Conservation (phyloP, 179 eudicot species). For the Actinidia polygama region DNA sequence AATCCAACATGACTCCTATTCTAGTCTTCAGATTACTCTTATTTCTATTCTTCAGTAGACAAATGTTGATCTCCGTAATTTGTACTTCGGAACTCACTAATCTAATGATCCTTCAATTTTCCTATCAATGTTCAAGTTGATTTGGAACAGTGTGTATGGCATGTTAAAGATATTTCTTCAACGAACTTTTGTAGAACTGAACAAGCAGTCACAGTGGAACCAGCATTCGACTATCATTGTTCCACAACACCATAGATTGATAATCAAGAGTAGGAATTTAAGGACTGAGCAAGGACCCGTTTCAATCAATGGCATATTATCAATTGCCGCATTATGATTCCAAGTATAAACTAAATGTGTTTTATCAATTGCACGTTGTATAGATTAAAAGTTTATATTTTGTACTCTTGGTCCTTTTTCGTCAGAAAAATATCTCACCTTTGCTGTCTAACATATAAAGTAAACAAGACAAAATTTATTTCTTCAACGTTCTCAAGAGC, state of each 20-base stretch:
- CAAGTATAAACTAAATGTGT: background rate
- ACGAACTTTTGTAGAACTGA: background rate
- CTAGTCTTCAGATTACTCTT: too few relatives aligned
- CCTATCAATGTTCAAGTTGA: background rate
- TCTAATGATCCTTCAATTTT: background rate
- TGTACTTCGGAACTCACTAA: background rate
- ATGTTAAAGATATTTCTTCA: conserved; percentile 8
- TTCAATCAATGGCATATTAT: background rate
- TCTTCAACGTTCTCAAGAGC: background rate
- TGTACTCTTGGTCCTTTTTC: background rate
- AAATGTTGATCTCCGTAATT: background rate
- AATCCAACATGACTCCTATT: background rate
- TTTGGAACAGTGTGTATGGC: background rate
- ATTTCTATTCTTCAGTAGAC: too few relatives aligned
- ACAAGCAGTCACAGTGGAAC: background rate
- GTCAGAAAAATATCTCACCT: background rate
- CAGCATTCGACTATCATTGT: background rate
- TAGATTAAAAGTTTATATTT: background rate
- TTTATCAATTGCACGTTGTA: conserved; percentile 7
- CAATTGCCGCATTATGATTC: background rate
- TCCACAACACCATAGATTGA: background rate
- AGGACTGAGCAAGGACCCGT: conserved; percentile 8
- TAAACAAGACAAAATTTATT: background rate
- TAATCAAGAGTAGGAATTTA: conserved; percentile 3
- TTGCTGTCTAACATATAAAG: background rate